Base-by-base conservation (phyloP, 208 protist species). In the Trypanosoma avium region DNA sequence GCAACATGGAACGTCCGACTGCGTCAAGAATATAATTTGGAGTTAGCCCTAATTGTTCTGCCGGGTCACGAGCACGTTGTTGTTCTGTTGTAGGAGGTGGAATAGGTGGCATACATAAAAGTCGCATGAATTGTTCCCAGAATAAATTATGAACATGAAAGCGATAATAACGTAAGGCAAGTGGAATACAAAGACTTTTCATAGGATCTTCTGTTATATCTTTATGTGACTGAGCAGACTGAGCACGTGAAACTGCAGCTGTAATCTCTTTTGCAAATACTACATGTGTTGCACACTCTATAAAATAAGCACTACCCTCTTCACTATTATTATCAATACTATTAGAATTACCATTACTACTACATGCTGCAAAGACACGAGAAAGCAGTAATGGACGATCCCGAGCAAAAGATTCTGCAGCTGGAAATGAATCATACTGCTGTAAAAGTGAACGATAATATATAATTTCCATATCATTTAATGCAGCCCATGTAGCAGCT, bases 381-480 rank as follows among this genome's bases (percentile, higher is more conserved):
- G 70, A 52, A 33, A 94, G 76, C 40, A 94, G 72, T 66, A 90
- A 42, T 46, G 81, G 77, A 10, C 84, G 67, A 30, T 84, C 68
- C 17, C 63, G 70, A 10, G 88, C 88, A 54, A 86, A 81, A 22
- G 59, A 32, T 35, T 61, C 30, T 17, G 84, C 79, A 2, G 67
- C 22, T n/a, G 62, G 54, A 43, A 89, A 91, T 10, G 74, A 43
- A 43, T 73, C 54, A 72, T 80, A 90, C 45, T 76, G 81, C 62
- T 90, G 73, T 15, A 84, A 33, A 3, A 92, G 50, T 30, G 75
- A 82, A 43, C 84, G 79, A 62, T 88, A 94, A 57, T 88, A 90
- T 30, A 91, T 74, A 26, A 92, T 62, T 65, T 94, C 84, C 84
- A 91, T 91, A 67, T 94, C 88, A 72, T 88, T 89, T 29, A 94